Base-by-base conservation (phyloP, 2,329 filamentous ascomycete species). In the Erysiphe neolycopersici region DNA sequence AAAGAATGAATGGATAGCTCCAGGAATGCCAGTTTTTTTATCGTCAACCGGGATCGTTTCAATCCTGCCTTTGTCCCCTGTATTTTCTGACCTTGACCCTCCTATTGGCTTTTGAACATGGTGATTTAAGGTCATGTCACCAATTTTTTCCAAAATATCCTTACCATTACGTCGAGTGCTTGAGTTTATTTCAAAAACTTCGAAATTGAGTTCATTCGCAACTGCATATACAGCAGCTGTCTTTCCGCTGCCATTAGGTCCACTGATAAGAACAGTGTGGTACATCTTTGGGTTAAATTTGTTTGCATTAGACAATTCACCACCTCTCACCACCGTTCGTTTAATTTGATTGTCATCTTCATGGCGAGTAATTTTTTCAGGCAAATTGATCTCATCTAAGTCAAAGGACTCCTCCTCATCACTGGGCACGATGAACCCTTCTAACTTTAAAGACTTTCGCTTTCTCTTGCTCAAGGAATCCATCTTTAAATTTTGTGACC, bases 71-170 rank as follows among this genome's bases (percentile, higher is more conserved):
- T 17, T 18, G 12, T 18, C 8, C 5, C 12, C 10, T 18, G 12
- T 13, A 13, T 17, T 4, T 13, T 18, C 9, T 38, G 12, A 13
- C 16, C 12, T 19, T 17, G 5, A 19, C 12, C 13, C 31, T 17
- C 26, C 22, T 6, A 18, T 52, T 16, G 62, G 46, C 64, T 63
- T 66, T 49, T 75, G 73, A 17, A 98, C 87, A 1, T 93, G 68
- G 59, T 98, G 89, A 53, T 98, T 95, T 47, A 77, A 76, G 4
- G 84, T 89, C 87, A 98, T 95, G 59, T 98, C 84, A 36, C 89
- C 91, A 38, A 98, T 82, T 51, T 72, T 81, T 53, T 98, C 89
- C 31, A 92, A 58, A 41, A 98, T 75, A 53, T 98, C 89, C 57
- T 78, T 89, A 30, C 85, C 87, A 54, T 73, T 92, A 48, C 89